Conservation (phyloP, 1,284 basidiomycete genomes). For the Apiotrichum montevideense region DNA sequence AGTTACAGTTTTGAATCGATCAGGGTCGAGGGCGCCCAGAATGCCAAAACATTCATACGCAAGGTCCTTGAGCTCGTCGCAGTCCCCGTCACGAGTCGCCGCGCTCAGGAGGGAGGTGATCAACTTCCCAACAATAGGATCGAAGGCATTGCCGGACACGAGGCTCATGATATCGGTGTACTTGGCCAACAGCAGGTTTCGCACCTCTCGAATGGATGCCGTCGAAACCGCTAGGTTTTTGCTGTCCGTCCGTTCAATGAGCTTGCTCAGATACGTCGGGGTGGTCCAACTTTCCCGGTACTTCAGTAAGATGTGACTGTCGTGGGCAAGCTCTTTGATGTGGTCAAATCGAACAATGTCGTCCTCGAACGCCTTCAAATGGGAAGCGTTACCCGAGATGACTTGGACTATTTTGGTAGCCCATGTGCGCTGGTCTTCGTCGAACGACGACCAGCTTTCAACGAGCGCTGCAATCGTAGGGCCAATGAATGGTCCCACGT, state of each 20-base stretch:
- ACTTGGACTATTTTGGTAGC: constrained; percentile 66
- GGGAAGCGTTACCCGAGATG: constrained; percentile 58
- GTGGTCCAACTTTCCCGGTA: constrained; percentile 55
- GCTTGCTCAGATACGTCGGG: constrained; percentile 57
- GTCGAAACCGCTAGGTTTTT: constrained; percentile 76
- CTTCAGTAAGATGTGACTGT: constrained; percentile 52
- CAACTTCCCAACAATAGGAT: constrained; percentile 66
- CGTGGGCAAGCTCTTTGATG: constrained; percentile 60
- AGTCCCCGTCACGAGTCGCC: constrained; percentile 65
- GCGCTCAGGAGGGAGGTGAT: constrained; percentile 65
- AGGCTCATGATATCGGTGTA: constrained; percentile 58
- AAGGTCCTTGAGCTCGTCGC: constrained; percentile 59
- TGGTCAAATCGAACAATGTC: constrained; percentile 72
- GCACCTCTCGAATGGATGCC: constrained; percentile 73
- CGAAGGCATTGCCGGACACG: constrained; percentile 78
- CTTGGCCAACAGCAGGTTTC: constrained; percentile 56
- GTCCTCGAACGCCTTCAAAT: constrained; percentile 55
- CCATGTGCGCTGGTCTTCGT: constrained; percentile 52
- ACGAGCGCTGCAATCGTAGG: constrained; percentile 82
- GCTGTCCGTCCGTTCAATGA: constrained; percentile 68
- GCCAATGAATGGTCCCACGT: constrained; percentile 79
- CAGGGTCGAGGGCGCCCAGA: constrained; percentile 93
- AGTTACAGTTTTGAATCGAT: constrained; percentile 56
- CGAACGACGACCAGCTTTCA: constrained; percentile 65
- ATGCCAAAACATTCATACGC: constrained; percentile 88